phyloP scores from a whole-genome alignment of 768 basidiomycete genomes.

The Kockovaella imperatae region DNA sequence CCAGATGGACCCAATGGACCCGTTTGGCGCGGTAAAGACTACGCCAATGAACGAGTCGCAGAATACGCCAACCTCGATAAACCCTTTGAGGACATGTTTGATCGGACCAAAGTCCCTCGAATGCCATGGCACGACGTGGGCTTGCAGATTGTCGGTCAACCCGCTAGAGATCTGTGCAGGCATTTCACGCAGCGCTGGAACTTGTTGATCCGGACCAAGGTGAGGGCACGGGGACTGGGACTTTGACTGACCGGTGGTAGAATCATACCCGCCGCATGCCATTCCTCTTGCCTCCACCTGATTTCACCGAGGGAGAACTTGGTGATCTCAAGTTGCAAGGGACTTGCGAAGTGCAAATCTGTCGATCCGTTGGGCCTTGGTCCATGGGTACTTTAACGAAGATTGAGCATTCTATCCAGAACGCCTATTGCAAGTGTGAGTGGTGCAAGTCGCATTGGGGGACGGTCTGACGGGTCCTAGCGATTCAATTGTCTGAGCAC shows the following conservation, averaged over 20 bases:
- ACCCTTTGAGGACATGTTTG: constrained; percentile 92
- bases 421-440: constrained; percentile 80
- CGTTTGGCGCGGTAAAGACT: constrained; percentile 96
- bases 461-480: constrained; percentile 47
- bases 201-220: constrained; percentile 84
- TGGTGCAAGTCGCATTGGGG: neutral
- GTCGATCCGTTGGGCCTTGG: constrained; percentile 92
- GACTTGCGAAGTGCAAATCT: constrained; percentile 95
- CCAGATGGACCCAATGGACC: constrained; percentile 54
- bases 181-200: constrained; percentile 98
- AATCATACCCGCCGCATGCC: constrained; percentile 90
- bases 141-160: constrained; percentile 91
- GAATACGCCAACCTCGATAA: constrained; percentile 83
- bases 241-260: constrained; percentile 45
- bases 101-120: constrained; percentile 74
- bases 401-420: constrained; percentile 87
- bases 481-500: constrained; percentile 87
- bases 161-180: constrained; percentile 83
- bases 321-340: constrained; percentile 74
- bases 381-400: constrained; percentile 80
- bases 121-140: constrained; percentile 99
- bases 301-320: constrained; percentile 76
- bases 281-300: constrained; percentile 84
- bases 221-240: constrained; percentile 38
- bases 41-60: constrained; percentile 75